Conservation (phyloP, 2,329 filamentous ascomycete species). For the Paecilomyces niveus region DNA sequence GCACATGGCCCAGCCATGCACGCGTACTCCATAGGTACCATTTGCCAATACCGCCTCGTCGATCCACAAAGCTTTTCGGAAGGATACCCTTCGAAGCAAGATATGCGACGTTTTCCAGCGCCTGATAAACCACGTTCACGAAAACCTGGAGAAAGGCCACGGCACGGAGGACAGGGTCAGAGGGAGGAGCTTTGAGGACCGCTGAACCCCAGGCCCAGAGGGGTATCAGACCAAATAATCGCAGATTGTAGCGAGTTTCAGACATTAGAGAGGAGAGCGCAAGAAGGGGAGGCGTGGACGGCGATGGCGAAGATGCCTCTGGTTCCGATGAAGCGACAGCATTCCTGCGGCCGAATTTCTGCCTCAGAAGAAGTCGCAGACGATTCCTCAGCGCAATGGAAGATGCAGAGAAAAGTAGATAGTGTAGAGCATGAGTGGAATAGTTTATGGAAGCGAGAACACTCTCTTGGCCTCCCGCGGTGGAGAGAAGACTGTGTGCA, state of each 20-base stretch:
- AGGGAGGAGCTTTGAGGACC: conserved; percentile 40
- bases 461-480: conserved; percentile 62
- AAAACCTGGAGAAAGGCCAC: conserved; percentile 63
- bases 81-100: conserved; percentile 67
- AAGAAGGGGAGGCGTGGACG: conserved; percentile 43
- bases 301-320: conserved; percentile 15
- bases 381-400: conserved; percentile 33
- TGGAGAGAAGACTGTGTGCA: conserved; percentile 55
- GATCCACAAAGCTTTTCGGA: conserved; percentile 31
- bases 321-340: conserved; percentile 22
- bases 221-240: conserved; percentile 60
- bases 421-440: conserved; percentile 53
- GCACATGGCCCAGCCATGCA: conserved; percentile 74
- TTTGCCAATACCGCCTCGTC: conserved; percentile 47
- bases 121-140: conserved; percentile 64
- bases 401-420: conserved; percentile 51
- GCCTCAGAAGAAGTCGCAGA: conserved; percentile 34
- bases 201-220: conserved; percentile 73
- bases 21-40: conserved; percentile 68
- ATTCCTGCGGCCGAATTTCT: conserved; percentile 14
- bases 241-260: conserved; percentile 43
- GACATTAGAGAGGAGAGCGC: conserved; percentile 44
- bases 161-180: conserved; percentile 39
- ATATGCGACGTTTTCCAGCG: conserved; percentile 76
- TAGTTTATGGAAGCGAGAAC: conserved; percentile 65